Evolutionary conservation across 1,284 basidiomycete species (phyloP).

Genomic region (Leccinum pachyderme): DNA sequence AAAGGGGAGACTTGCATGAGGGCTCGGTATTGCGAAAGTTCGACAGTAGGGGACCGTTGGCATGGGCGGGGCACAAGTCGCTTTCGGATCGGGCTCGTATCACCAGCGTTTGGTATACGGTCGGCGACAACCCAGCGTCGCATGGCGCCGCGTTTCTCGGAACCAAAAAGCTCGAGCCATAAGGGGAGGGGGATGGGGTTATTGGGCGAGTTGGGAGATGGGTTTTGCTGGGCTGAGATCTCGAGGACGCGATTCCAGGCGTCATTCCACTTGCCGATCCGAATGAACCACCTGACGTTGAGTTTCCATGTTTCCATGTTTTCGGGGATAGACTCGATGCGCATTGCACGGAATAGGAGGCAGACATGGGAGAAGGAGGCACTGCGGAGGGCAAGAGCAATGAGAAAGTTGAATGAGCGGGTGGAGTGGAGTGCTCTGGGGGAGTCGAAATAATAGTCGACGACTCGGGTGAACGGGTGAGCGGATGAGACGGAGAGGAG

Average conservation of each 20-base stretch:
- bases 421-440: slow-evolving; percentile 41
- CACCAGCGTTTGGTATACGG: neutral
- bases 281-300: slow-evolving; percentile 47
- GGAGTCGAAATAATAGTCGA: slow-evolving; percentile 51
- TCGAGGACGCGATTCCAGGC: slow-evolving; percentile 43
- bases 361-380: slow-evolving; percentile 40
- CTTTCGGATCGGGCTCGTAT: slow-evolving; percentile 1
- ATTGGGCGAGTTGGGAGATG: neutral
- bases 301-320: slow-evolving; percentile 49
- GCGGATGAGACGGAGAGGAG: slow-evolving; percentile 40
- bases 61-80: slow-evolving; percentile 20
- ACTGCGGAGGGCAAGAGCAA: slow-evolving; percentile 45
- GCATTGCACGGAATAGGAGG: slow-evolving; percentile 44
- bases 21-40: slow-evolving; percentile 24
- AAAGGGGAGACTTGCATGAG: slow-evolving; percentile 35
- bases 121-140: slow-evolving; percentile 22
- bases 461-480: slow-evolving; percentile 31
- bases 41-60: slow-evolving; percentile 5
- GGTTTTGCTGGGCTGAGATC: slow-evolving; percentile 9
- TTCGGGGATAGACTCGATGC: slow-evolving; percentile 33
- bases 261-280: slow-evolving; percentile 46
- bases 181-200: slow-evolving; percentile 40
- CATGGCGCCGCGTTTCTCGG: slow-evolving; percentile 34
- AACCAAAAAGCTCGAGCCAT: slow-evolving; percentile 54
- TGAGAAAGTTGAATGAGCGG: slow-evolving; percentile 53